Evolutionary conservation across 192 early-diverging fungal genomes (phyloP), one percentile per base, ranked within the genome.

Genomic region (Lobosporangium transversale): DNA sequence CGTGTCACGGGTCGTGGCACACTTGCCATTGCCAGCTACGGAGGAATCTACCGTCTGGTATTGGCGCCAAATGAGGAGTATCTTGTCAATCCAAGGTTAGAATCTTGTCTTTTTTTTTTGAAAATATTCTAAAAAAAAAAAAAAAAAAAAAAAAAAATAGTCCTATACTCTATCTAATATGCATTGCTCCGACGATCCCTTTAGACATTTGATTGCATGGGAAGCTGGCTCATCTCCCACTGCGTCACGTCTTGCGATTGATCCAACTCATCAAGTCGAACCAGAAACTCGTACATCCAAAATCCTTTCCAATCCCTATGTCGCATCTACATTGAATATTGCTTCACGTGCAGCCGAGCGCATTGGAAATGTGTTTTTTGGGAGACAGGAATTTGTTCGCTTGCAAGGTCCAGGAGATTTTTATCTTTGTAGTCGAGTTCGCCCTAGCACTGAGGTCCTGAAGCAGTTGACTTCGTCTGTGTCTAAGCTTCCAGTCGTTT

Each of bases 1-100:
- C 76, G 81, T 18, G 83, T 91, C 8, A 83, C 74, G 40, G 91
- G 92, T 2, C 83, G 85, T 15, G 93, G 93, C 53, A 81, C 88
- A 7, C 54, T 91, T 30, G 91, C 87, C 12, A 85, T 94, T 35
- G 85, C 88, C 23, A 73, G 85, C 29, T 84, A 88, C 33, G 89
- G 90, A 36, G 88, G 90, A 0, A 51, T 94, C 30, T 89, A 91
- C 66, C 80, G 91, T 20, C 67, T 94, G 45, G 84, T 87, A 12
- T 75, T 94, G 50, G 63, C 82, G 7, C 81, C 87, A 11, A 86
- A 82, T n/a, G 91, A 94, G 58, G 88, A 89, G 66, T 92, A 91
- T 53, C 67, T 88, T 18, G 91, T 91, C 18, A 90, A 91, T 67
- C 89, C 91, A 23, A 80, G 87, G 70, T 91, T 81, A 52, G 51